Evolutionary conservation across 2,329 filamentous ascomycete species (phyloP).

Genomic region (Aspergillus phoenicis): DNA sequence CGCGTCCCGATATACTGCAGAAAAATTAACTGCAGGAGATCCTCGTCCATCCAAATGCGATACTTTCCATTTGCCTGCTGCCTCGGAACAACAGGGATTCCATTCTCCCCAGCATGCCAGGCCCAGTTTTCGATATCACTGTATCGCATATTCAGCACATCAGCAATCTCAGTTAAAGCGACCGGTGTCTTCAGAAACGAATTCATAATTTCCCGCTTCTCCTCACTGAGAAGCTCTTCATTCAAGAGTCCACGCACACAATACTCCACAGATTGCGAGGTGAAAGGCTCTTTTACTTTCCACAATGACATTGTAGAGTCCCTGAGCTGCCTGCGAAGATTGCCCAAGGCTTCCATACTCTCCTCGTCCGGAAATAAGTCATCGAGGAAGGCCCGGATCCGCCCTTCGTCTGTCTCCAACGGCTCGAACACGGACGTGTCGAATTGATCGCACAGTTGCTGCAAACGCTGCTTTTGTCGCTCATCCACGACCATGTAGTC

Average conservation of each 20-base stretch:
- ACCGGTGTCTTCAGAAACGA: constrained; percentile 45
- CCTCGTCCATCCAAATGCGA: constrained; percentile 51
- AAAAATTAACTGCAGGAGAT: constrained; percentile 51
- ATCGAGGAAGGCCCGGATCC: constrained; percentile 37
- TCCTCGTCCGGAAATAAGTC: constrained; percentile 35
- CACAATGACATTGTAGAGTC: not conserved
- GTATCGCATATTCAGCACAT: constrained; percentile 50
- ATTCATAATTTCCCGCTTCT: constrained; percentile 44
- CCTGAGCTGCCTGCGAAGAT: not conserved
- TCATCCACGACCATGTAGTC: constrained; percentile 36
- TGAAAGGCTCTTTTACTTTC: constrained; percentile 36
- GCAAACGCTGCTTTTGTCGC: constrained; percentile 40
- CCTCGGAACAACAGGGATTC: constrained; percentile 48
- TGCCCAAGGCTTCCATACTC: constrained; percentile 6
- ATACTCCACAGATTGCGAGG: constrained; percentile 31
- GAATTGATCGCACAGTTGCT: constrained; percentile 44
- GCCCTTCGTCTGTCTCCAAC: constrained; percentile 34
- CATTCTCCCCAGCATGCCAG: constrained; percentile 45
- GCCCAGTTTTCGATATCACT: constrained; percentile 47
- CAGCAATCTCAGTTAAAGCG: constrained; percentile 46
- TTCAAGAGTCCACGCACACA: constrained; percentile 45
- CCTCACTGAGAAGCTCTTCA: constrained; percentile 48
- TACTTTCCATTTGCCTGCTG: constrained; percentile 50
- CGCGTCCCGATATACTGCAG: constrained; percentile 47
- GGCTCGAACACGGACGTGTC: constrained; percentile 44